Base-by-base conservation (phyloP, 306 rosid species). In the Acacia confusa region DNA sequence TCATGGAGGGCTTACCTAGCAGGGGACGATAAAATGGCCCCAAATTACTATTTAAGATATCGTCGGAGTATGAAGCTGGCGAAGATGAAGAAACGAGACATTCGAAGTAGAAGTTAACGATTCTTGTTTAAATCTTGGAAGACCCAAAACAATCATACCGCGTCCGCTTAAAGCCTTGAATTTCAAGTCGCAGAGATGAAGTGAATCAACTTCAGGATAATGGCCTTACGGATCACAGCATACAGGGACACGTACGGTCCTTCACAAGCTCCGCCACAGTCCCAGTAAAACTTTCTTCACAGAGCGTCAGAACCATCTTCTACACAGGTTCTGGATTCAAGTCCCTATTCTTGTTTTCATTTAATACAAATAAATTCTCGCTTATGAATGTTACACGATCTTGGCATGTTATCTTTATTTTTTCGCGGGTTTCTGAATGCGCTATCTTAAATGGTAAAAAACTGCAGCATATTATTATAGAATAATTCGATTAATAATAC, bases 41-140 rank as follows among this genome's bases (percentile, higher is more conserved):
- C 75, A 16, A 71, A 71, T 45, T 25, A 71, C 75, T 34, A 25
- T 25, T 38, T 8, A 27, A 55, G 9, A 45, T 0, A 71, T 72
- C 22, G 7, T 52, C 20, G n/a, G 58, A 45, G 6, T 48, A 38
- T 16, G 58, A 47, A 65, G 72, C 72, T 19, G 48, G 22, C 30
- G 43, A 69, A 69, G 19, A 69, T 41, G 45, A 20, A 74, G 78
- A 74, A 74, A 20, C 78, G 74, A 11, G 38, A 53, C 47, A 69
- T 34, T 20, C 9, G n/a, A 41, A 50, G 24, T 2, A 28, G 27
- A 50, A 6, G 22, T 16, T 13, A 12, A 74, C 34, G 32, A 34
- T 53, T 34, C 34, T 53, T 32, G 64, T 19, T 53, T 12, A 15
- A 74, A 12, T n/a, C 24, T 20, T 12, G 66, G 32, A 53, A 55